Percentiles rank a stretch among this genome's conserved stretches.
Evolutionary conservation across 805 yeast species (phyloP).

Genomic region (Saccharomycopsis guyanensis): DNA sequence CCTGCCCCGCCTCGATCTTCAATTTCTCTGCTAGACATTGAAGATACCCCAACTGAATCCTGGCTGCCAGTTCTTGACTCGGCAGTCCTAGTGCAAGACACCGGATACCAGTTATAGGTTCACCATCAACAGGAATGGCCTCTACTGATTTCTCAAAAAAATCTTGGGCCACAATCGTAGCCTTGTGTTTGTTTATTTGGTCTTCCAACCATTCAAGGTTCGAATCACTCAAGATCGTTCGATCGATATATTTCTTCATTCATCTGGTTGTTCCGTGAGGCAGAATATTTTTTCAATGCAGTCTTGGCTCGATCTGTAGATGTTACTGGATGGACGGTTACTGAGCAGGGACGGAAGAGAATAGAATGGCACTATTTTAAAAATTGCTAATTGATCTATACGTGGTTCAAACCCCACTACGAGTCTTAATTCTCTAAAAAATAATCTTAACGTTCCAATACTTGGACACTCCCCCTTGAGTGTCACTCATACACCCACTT

Average conservation of each 20-base stretch:
- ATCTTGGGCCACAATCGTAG: background rate
- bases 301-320: too few relatives aligned
- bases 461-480: too few relatives aligned
- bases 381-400: too few relatives aligned
- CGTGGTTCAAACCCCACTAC: too few relatives aligned
- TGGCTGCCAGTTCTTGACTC: slow-evolving; percentile 5
- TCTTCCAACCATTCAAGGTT: background rate
- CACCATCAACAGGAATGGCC: background rate
- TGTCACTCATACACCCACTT: too few relatives aligned
- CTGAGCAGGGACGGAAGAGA: too few relatives aligned
- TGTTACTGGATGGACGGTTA: too few relatives aligned
- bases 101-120: background rate
- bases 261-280: too few relatives aligned
- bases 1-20: slow-evolving; percentile 6
- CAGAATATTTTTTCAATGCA: too few relatives aligned
- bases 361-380: too few relatives aligned
- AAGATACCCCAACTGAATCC: slow-evolving; percentile 8
- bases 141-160: background rate
- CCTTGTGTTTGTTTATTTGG: background rate
- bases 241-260: background rate
- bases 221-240: background rate
- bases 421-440: too few relatives aligned
- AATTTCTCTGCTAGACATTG: background rate
- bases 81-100: slow-evolving; percentile 10
- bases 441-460: too few relatives aligned